Percentiles rank a stretch among this genome's conserved stretches.
Conservation (phyloP, 2,329 filamentous ascomycete genomes). For the Nigrospora osmanthi region DNA sequence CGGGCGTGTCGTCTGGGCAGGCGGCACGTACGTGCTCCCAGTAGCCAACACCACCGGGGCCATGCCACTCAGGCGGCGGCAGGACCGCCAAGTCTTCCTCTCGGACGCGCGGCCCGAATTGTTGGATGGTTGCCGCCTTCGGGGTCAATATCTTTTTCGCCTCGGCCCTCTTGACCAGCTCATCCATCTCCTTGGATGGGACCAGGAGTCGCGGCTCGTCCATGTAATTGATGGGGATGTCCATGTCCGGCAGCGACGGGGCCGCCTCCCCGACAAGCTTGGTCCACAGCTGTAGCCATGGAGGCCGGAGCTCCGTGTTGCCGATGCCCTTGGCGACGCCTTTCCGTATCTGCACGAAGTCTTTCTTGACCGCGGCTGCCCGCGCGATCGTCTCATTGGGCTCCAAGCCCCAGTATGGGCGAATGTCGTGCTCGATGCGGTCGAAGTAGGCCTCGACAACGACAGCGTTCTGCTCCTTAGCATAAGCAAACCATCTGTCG, state of each 20-base stretch:
- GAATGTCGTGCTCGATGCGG: slow-evolving; percentile 53
- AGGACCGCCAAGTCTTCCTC: no score
- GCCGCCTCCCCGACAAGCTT: slow-evolving; percentile 39
- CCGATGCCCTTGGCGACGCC: slow-evolving; percentile 29
- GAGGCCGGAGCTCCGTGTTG: slow-evolving; percentile 24
- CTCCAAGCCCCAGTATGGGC: slow-evolving; percentile 51
- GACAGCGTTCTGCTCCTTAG: slow-evolving; percentile 38
- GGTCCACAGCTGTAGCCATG: slow-evolving; percentile 38
- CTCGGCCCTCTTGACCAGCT: slow-evolving; percentile 2
- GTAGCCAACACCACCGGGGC: slow-evolving; percentile 23
- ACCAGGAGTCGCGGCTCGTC: slow-evolving; percentile 58
- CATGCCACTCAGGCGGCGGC: no score
- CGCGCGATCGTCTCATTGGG: slow-evolving; percentile 22
- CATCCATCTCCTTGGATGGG: slow-evolving; percentile 46
- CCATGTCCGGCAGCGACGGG: slow-evolving; percentile 51
- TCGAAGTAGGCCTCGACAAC: slow-evolving; percentile 57
- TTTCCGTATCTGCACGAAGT: slow-evolving; percentile 37
- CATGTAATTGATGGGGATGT: slow-evolving; percentile 58
- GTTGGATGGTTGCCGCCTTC: not conserved
- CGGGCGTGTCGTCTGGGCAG: slow-evolving; percentile 48
- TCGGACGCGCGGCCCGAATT: not conserved
- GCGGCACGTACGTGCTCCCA: slow-evolving; percentile 51
- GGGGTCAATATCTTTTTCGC: not conserved
- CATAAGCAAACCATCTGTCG: slow-evolving; percentile 48
- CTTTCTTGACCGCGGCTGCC: slow-evolving; percentile 28